Conservation (phyloP, 176 grass and related monocot species). For the Musa troglodytarum region DNA sequence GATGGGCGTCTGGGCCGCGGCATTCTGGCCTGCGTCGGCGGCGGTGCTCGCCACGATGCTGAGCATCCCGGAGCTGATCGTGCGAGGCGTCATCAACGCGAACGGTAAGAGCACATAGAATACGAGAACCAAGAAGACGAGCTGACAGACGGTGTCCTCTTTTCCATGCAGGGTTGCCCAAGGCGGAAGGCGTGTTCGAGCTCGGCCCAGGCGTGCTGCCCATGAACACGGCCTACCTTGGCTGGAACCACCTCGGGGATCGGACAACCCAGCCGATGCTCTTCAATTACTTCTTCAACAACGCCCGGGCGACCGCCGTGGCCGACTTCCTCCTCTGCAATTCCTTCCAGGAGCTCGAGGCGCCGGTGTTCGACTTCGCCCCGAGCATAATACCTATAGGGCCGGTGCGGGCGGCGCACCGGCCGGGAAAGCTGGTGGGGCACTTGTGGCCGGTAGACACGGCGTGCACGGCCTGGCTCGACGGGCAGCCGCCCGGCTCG, state of each 20-base stretch:
- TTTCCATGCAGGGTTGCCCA: constrained; percentile 19
- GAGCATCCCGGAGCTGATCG: constrained; percentile 43
- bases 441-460: constrained; percentile 44
- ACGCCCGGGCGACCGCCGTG: neutral
- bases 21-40: constrained; percentile 36
- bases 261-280: neutral
- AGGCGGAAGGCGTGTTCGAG: constrained; percentile 20
- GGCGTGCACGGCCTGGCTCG: constrained; percentile 44
- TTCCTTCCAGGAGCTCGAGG: constrained; percentile 42
- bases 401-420: constrained; percentile 4
- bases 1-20: constrained; percentile 32
- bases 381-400: constrained; percentile 36
- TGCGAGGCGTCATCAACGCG: constrained; percentile 41
- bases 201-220: constrained; percentile 24
- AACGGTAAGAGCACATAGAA: constrained; percentile 23
- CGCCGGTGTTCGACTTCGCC: constrained; percentile 20
- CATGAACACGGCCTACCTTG: constrained; percentile 15
- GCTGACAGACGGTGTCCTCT: too few species aligned
- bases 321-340: constrained; percentile 45
- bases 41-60: constrained; percentile 32
- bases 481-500: constrained; percentile 27
- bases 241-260: constrained; percentile 11
- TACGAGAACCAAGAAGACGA: too few species aligned
- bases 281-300: constrained; percentile 8
- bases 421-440: constrained; percentile 13